A percentile compares a stretch with the other conserved stretches of the same genome.
Conservation (phyloP, 306 rosid species). For the Echinosophora koreensis region DNA sequence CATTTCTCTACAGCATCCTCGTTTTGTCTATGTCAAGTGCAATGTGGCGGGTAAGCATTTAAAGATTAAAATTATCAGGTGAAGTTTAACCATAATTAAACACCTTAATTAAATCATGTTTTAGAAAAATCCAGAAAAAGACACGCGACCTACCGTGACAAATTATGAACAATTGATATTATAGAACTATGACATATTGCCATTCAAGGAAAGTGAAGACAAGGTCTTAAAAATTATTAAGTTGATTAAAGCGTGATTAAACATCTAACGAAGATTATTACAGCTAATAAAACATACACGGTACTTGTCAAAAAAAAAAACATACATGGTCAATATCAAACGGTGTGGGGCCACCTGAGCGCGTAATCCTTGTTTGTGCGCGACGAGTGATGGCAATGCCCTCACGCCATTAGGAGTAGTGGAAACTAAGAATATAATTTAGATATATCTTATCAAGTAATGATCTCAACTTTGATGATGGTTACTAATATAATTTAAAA, state of each 20-base stretch:
- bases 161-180: background rate
- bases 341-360: conserved; percentile 5
- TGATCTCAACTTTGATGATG: background rate
- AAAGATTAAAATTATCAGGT: background rate
- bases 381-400: background rate
- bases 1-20: background rate
- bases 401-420: background rate
- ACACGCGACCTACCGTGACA: conserved; percentile 5
- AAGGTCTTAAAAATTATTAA: conserved; percentile 4
- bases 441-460: background rate
- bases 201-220: background rate
- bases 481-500: background rate
- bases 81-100: background rate
- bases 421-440: background rate
- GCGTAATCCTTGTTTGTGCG: background rate
- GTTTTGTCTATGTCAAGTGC: background rate
- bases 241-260: conserved; percentile 14
- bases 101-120: conserved; percentile 1
- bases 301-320: too few species aligned
- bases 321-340: background rate
- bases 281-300: conserved; percentile 10
- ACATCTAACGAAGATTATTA: conserved; percentile 7
- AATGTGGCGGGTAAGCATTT: background rate
- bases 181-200: background rate
- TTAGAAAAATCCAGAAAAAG: conserved; percentile 6